phyloP scores from a whole-genome alignment of 2,329 filamentous ascomycete species.

The Fusarium solani-melongenae region DNA sequence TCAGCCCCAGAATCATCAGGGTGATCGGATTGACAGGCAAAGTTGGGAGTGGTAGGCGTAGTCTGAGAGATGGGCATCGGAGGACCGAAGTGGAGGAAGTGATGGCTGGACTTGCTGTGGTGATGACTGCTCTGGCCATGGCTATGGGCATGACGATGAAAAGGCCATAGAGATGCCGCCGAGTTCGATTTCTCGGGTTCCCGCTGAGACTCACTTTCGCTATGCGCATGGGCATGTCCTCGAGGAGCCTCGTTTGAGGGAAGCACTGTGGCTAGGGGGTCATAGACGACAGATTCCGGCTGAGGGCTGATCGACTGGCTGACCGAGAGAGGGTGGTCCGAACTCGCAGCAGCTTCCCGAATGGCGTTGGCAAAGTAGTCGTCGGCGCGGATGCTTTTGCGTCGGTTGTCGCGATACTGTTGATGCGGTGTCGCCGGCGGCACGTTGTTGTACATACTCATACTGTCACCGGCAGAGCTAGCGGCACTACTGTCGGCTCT shows the following conservation, averaged over 20 bases:
- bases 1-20: slow-evolving; percentile 53
- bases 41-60: slow-evolving; percentile 51
- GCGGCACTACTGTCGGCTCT: slow-evolving; percentile 72
- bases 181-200: slow-evolving; percentile 42
- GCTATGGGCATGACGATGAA: slow-evolving; percentile 53
- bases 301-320: slow-evolving; percentile 39
- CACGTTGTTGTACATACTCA: slow-evolving; percentile 56
- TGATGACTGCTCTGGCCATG: slow-evolving; percentile 51
- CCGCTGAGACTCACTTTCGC: slow-evolving; percentile 38
- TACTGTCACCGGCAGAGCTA: slow-evolving; percentile 70
- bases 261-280: slow-evolving; percentile 54
- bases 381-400: slow-evolving; percentile 65
- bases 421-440: slow-evolving; percentile 65
- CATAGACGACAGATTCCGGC: slow-evolving; percentile 48
- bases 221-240: slow-evolving; percentile 40
- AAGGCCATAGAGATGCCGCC: slow-evolving; percentile 42
- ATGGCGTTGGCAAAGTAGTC: slow-evolving; percentile 61
- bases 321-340: slow-evolving; percentile 41
- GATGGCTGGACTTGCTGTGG: slow-evolving; percentile 49
- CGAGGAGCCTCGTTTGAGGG: slow-evolving; percentile 43
- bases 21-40: slow-evolving; percentile 50
- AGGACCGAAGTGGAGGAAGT: slow-evolving; percentile 55
- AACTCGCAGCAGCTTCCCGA: slow-evolving; percentile 46
- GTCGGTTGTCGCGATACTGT: slow-evolving; percentile 59
- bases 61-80: slow-evolving; percentile 43